Base-by-base conservation (phyloP, 331 rosid species). In the Erythrophleum ivorense region DNA sequence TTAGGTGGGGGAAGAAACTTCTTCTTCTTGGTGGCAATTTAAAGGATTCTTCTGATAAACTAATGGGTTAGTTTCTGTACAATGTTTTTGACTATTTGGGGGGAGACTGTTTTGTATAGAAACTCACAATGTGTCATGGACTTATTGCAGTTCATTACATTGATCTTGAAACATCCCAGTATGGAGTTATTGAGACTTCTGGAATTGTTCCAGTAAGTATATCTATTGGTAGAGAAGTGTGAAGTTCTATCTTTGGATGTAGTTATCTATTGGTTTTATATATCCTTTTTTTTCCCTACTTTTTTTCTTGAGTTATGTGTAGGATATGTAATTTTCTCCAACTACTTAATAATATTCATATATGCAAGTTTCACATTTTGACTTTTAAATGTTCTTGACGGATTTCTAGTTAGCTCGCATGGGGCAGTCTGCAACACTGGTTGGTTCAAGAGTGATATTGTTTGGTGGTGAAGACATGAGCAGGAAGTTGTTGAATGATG, bases 391-490 rank as follows among this genome's bases (percentile, higher is more conserved):
- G 70, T 84, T 72, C 59, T 80, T 75, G 18, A 82, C 54, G 69
- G 16, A 74, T 75, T 82, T 82, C 71, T 88, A 96, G 98, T 83
- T 85, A 76, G 91, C 97, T 85, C 90, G 97, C 83, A 89, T 85
- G 60, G 98, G 97, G 60, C 97, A 96, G 62, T 96, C 99, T 66
- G 91, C 91, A 4, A 88, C 99, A 63, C 68, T 96, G 77, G 84
- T 91, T 87, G 98, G 97, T 85, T 91, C 99, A 36, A 91, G 78
- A 82, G 88, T 96, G 82, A 91, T 96, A 86, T 81, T 96, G 78
- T 92, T 96, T 66, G 99, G 99, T 46, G 99, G 99, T 78, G 99
- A 94, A 88, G 97, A 94, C 85, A 76, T 73, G 94, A 88, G 83
- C 84, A 87, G 97, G 85, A 94, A 88, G 80, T 80, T 96, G 85